Conservation (phyloP, 257 asterid species). For the Penstemon davidsonii region DNA sequence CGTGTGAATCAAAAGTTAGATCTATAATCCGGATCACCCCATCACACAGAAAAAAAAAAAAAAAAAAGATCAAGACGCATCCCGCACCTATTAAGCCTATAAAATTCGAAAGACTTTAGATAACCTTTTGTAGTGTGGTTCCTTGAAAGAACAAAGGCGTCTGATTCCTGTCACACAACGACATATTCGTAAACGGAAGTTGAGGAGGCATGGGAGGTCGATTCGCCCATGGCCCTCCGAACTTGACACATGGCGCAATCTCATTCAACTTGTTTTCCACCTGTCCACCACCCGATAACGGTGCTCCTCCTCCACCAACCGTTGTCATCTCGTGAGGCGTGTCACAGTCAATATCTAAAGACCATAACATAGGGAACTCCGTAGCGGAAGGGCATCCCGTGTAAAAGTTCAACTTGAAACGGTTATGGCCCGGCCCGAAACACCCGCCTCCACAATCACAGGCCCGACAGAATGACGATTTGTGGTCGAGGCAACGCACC, state of each 20-base stretch:
- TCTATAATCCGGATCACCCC: no score
- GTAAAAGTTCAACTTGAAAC: slow-evolving; percentile 37
- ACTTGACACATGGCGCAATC: slow-evolving; percentile 40
- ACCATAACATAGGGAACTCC: slow-evolving; percentile 54
- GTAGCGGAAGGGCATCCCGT: slow-evolving; percentile 45
- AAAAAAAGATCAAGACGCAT: no score
- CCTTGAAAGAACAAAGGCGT: slow-evolving; percentile 41
- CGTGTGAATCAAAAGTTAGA: no score
- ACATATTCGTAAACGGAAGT: not conserved
- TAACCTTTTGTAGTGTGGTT: slow-evolving; percentile 46
- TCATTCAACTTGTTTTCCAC: slow-evolving; percentile 40
- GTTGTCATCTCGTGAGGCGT: slow-evolving; percentile 21
- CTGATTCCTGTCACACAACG: slow-evolving; percentile 30
- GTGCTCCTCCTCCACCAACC: not conserved
- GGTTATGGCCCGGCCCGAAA: slow-evolving; percentile 46
- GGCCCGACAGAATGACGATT: slow-evolving; percentile 37
- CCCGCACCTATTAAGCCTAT: no score
- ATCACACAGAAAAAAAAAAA: no score
- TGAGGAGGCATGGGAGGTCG: slow-evolving; percentile 29
- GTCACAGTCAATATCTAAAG: slow-evolving; percentile 40
- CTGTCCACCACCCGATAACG: slow-evolving; percentile 13
- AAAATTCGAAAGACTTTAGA: not conserved
- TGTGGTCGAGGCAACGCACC: slow-evolving; percentile 48
- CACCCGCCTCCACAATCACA: slow-evolving; percentile 45
- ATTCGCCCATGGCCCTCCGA: slow-evolving; percentile 35